Evolutionary conservation across 1,284 basidiomycete genomes (phyloP), one percentile per base, ranked within the genome.

Genomic region (Cystobasidium slooffiae): DNA sequence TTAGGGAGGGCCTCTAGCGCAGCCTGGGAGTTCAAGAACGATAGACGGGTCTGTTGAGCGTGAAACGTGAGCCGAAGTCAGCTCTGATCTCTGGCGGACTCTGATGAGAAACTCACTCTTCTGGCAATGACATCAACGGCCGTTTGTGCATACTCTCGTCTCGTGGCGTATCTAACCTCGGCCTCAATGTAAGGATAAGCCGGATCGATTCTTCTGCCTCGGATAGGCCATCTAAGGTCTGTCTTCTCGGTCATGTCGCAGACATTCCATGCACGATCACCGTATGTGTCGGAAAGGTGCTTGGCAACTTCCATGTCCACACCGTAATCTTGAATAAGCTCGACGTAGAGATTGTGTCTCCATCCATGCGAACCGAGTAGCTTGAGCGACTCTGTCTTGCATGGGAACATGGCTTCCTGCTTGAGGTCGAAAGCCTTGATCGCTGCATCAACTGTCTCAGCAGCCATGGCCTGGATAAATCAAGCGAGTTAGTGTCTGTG

Each of bases 341-440:
- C 92, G 84, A 98, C 96, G 83, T 97, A 98, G 93, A 97, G 96
- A 80, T 94, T 95, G 80, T 90, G 87, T 81, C 88, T 91, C 96
- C 96, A 99, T 9, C 90, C 93, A 80, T 97, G 92, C 78, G 90
- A 92, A n/a, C 96, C 96, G 20, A 98, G 87, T 46, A 98, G 86
- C 82, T 91, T 88, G 80, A 97, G 84, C 75, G 86, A 86, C 74
- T 91, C 90, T 41, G 96, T 97, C 64, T 92, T 87, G 81, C 93
- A 96, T 3, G 87, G 88, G 31, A 84, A 86, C 79, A 83, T 87
- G 10, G 86, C 86, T 77, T 83, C 86, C 43, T 84, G 83, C 80
- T 88, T 83, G 65, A 95, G 83, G 43, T 84, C 84, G 84, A 92
- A 97, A 70, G 88, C 88, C 82, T 91, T 87, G 77, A 98, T 86